phyloP scores from a whole-genome alignment of 2,329 filamentous ascomycete genomes.

The Exophiala viscosa region DNA sequence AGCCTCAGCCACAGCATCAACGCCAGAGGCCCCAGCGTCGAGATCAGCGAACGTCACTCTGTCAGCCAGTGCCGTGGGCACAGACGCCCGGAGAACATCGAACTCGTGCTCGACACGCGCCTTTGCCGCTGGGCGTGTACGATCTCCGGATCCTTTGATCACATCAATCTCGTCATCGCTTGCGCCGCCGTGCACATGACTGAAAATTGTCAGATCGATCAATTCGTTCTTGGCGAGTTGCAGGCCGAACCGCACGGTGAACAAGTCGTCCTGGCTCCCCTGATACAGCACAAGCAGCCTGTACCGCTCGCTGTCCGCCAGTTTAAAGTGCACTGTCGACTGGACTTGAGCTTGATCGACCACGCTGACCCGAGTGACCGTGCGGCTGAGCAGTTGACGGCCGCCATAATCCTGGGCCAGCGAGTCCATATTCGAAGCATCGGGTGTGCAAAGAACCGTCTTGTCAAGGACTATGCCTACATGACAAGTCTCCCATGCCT shows the following conservation, averaged over 20 bases:
- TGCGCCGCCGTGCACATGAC: background rate
- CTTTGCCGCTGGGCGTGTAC: background rate
- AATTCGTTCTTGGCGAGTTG: conserved; percentile 77
- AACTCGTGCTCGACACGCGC: conserved; percentile 13
- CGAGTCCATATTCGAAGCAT: conserved; percentile 4
- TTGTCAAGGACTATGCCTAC: conserved; percentile 74
- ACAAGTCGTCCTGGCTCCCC: conserved; percentile 75
- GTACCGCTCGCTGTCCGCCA: conserved; percentile 49
- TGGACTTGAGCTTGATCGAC: conserved; percentile 9
- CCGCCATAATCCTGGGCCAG: conserved; percentile 30
- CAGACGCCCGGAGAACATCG: conserved; percentile 5
- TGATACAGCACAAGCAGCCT: conserved; percentile 81
- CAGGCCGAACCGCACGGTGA: conserved; percentile 74
- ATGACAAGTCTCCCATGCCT: conserved; percentile 55
- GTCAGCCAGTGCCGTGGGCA: background rate
- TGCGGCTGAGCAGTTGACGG: conserved; percentile 43
- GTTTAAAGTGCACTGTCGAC: conserved; percentile 20
- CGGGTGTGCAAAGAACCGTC: conserved; percentile 20
- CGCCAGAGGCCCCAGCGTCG: background rate
- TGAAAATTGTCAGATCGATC: conserved; percentile 42
- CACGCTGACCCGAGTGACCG: conserved; percentile 57
- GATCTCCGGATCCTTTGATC: conserved; percentile 1
- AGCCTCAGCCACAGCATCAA: conserved; percentile 36
- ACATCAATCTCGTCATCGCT: conserved; percentile 6
- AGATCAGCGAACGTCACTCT: conserved; percentile 17